A percentile compares a stretch with the other conserved stretches of the same genome.
phyloP scores from a whole-genome alignment of 23 red algal species.

The Agarophyton chilense region DNA sequence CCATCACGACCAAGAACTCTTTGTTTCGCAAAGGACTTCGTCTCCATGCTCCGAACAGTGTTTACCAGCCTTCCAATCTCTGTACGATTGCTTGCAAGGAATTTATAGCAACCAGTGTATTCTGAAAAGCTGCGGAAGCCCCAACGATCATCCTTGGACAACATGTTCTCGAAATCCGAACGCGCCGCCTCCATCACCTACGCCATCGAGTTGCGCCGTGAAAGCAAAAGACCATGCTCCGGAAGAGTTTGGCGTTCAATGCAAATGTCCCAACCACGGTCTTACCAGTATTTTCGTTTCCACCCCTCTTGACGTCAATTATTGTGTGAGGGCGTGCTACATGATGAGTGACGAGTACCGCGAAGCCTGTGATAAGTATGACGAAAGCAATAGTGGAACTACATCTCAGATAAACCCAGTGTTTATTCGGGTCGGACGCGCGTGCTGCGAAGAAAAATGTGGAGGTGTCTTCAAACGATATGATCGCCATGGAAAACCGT shows the following conservation, averaged over 20 bases:
- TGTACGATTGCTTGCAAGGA: constrained; percentile 3
- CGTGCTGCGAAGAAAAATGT: not conserved
- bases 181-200: not conserved
- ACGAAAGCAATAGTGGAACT: not conserved
- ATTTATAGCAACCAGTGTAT: constrained; percentile 14
- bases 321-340: constrained; percentile 28
- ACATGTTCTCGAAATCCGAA: constrained; percentile 8
- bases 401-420: not conserved
- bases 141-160: constrained; percentile 24
- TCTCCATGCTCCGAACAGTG: constrained; percentile 15
- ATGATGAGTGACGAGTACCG: constrained; percentile 27
- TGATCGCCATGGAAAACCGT: constrained; percentile 5
- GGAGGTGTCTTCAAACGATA: constrained; percentile 1
- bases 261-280: not conserved
- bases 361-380: not conserved
- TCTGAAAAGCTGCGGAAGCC: constrained; percentile 12
- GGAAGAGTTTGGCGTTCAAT: not conserved
- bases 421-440: not conserved
- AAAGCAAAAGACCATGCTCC: not conserved
- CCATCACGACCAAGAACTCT: not conserved
- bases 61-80: not conserved
- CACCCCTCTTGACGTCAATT: not conserved
- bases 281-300: not conserved
- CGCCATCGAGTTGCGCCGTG: constrained; percentile 1
- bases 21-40: not conserved